These are phyloP conservation scores for Magnaporthiopsis incrustans DNA, from an alignment of 2,329 filamentous ascomycete genomes.

Conservation along the genomic window DNA sequence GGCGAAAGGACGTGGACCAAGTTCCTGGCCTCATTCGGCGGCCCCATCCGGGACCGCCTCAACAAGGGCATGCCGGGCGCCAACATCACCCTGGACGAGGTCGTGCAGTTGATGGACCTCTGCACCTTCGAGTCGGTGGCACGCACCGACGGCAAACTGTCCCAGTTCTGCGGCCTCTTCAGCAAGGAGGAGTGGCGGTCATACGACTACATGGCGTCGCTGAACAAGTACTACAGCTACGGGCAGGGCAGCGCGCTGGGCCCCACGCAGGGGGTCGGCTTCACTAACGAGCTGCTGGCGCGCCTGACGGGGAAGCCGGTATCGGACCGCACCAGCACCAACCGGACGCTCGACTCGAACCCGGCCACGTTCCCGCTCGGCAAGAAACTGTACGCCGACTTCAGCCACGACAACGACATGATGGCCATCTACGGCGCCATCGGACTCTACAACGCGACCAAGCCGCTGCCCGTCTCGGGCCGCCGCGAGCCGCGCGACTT, in stretches of 20 bases:
- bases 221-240: conserved; percentile 82
- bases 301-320: conserved; percentile 65
- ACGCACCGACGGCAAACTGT: conserved; percentile 44
- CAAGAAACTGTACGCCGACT: conserved; percentile 70
- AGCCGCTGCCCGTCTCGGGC: conserved; percentile 40
- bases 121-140: conserved; percentile 82
- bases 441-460: conserved; percentile 65
- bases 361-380: conserved; percentile 66
- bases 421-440: conserved; percentile 66
- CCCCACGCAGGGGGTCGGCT: conserved; percentile 80
- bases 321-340: conserved; percentile 65
- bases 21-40: conserved; percentile 59
- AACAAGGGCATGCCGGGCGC: conserved; percentile 61
- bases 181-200: conserved; percentile 61
- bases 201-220: conserved; percentile 73
- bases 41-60: conserved; percentile 59
- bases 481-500: conserved; percentile 42
- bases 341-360: conserved; percentile 64
- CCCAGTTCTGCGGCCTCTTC: conserved; percentile 72
- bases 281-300: conserved; percentile 78
- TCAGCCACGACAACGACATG: conserved; percentile 89
- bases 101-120: conserved; percentile 74
- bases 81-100: conserved; percentile 54
- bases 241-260: conserved; percentile 70
- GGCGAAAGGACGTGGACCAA: conserved; percentile 41